Evolutionary conservation across 345 rosid species (phyloP).

Genomic region (Citrus medica): DNA sequence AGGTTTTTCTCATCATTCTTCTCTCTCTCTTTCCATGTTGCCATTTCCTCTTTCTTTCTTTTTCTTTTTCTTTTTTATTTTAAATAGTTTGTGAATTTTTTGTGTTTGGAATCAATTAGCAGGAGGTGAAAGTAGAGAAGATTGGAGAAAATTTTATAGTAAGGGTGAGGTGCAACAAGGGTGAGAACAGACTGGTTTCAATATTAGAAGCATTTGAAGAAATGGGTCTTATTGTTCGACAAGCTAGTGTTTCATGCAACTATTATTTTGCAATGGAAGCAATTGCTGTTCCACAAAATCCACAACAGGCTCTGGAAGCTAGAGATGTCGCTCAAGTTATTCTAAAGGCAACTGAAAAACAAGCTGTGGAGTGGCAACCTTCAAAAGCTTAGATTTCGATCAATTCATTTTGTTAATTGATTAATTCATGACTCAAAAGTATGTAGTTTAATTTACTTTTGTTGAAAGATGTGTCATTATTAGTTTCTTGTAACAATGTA

Average conservation of each 20-base stretch:
- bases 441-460: background rate
- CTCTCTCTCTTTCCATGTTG: background rate
- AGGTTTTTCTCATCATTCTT: slow-evolving; percentile 39
- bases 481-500: background rate
- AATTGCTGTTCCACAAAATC: slow-evolving; percentile 45
- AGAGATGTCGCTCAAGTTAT: slow-evolving; percentile 41
- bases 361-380: slow-evolving; percentile 11
- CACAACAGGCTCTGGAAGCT: slow-evolving; percentile 22
- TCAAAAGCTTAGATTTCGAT: background rate
- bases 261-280: slow-evolving; percentile 64
- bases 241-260: slow-evolving; percentile 55
- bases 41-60: background rate
- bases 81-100: background rate
- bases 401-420: background rate
- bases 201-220: slow-evolving; percentile 68
- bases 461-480: background rate
- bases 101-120: slow-evolving; percentile 8
- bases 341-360: slow-evolving; percentile 41
- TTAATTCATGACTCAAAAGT: background rate
- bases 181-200: slow-evolving; percentile 45
- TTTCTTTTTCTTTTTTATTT: background rate
- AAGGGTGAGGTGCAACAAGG: slow-evolving; percentile 42
- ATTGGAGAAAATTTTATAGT: slow-evolving; percentile 42
- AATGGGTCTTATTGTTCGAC: slow-evolving; percentile 53
- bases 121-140: slow-evolving; percentile 69